Conservation (phyloP, 1,284 basidiomycete genomes). For the Naganishia sp. region DNA sequence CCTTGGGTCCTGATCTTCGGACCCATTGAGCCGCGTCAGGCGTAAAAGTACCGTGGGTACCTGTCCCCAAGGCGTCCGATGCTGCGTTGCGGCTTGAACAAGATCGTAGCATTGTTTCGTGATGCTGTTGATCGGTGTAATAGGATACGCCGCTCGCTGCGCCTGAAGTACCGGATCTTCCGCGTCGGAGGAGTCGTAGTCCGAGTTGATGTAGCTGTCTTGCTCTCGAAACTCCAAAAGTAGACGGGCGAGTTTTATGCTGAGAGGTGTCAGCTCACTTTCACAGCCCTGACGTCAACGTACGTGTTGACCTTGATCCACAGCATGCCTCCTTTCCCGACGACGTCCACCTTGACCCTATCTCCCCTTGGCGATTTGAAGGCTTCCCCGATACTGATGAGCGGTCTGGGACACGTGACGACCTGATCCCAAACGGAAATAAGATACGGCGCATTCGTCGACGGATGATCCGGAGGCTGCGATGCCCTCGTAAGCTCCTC, state of each 20-base stretch:
- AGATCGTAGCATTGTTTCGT: conserved; percentile 53
- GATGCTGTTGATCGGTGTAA: conserved; percentile 66
- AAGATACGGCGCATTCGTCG: conserved; percentile 33
- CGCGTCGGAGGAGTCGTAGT: conserved; percentile 26
- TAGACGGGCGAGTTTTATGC: conserved; percentile 72
- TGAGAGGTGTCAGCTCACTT: conserved; percentile 45
- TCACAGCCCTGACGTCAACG: neutral
- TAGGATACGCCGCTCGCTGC: conserved; percentile 32
- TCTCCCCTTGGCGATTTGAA: conserved; percentile 47
- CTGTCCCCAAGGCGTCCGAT: conserved; percentile 46
- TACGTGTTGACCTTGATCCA: conserved; percentile 86
- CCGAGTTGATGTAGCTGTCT: conserved; percentile 67
- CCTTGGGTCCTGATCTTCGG: conserved; percentile 50
- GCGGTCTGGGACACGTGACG: conserved; percentile 61
- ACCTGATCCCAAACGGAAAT: conserved; percentile 67
- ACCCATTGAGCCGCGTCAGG: conserved; percentile 66
- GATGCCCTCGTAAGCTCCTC: conserved; percentile 18
- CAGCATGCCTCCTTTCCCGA: conserved; percentile 67
- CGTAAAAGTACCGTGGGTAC: conserved; percentile 60
- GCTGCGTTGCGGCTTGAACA: conserved; percentile 63
- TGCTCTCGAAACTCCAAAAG: conserved; percentile 75
- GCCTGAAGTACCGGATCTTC: conserved; percentile 10
- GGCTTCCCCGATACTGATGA: conserved; percentile 58
- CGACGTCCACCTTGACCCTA: conserved; percentile 68
- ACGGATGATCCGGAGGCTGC: conserved; percentile 20